These are phyloP conservation scores for Flaveria robusta DNA, from an alignment of 129 eudicot species.

Conservation along the genomic window DNA sequence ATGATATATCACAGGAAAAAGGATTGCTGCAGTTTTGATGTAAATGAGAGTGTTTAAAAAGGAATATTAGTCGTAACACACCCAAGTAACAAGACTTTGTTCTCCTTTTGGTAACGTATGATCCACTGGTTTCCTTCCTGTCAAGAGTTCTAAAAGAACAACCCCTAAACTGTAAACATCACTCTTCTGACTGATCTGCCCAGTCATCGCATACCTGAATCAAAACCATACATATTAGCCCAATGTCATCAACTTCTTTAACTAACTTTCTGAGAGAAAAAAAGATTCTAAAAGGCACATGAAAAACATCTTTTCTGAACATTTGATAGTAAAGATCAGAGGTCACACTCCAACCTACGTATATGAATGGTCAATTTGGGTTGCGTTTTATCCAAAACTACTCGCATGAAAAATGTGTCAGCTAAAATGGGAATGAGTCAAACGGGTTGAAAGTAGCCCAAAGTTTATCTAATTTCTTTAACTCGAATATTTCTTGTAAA, in stretches of 20 bases:
- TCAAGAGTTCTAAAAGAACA: constrained; percentile 71
- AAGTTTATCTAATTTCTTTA: too few species aligned
- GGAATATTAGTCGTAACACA: constrained; percentile 1
- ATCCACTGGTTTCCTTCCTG: constrained; percentile 85
- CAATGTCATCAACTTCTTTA: background rate
- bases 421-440: background rate
- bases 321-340: constrained; percentile 10
- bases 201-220: constrained; percentile 70
- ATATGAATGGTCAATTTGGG: background rate
- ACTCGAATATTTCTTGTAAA: too few species aligned
- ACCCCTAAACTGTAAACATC: constrained; percentile 84
- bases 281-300: background rate
- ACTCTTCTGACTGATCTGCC: constrained; percentile 74
- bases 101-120: constrained; percentile 86
- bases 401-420: background rate
- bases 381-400: background rate
- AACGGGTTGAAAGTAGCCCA: background rate
- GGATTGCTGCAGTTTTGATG: background rate
- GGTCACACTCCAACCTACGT: background rate
- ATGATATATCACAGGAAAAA: background rate
- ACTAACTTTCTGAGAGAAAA: background rate
- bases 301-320: background rate
- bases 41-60: background rate
- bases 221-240: constrained; percentile 11
- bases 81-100: constrained; percentile 90